Evolutionary conservation across 306 rosid genomes (phyloP), one percentile per base, ranked within the genome.

Genomic region (Casuarina cunninghamiana): DNA sequence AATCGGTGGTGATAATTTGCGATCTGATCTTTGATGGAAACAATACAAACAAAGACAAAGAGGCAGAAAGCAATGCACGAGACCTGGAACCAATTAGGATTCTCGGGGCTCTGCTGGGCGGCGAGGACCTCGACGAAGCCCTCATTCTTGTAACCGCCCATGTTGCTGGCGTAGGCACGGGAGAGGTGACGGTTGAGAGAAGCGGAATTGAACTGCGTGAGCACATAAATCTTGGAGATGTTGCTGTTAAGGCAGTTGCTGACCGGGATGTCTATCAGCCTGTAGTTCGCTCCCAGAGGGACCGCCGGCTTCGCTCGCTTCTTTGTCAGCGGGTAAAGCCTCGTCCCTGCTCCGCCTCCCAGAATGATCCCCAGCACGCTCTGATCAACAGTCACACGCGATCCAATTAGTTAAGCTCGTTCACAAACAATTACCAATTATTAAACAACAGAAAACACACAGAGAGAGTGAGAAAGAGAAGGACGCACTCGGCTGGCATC

Each of bases 81-180:
- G 0, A 67, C 98, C 98, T 95, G 99, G 60, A 95, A 95, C 99
- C 99, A 95, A 81, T 95, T 95, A 61, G 99, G 99, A 80, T 95
- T 95, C 86, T 95, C 99, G 0, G 99, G 97, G 75, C 99, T 95
- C 87, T 95, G 99, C 87, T 95, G 99, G 13, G 99, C 99, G 9
- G 99, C 99, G 3, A 95, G 99, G 79, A 95, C 99, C 76, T 95
- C 99, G 35, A 95, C 99, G 69, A 95, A 95, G 9, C 99, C 99
- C 77, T 95, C 99, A 53, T 91, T 95, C 60, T 95, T 95, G 83
- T 95, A 91, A 50, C 99, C 99, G 3, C 97, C 97, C 93, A 95
- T 86, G 86, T 93, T 95, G 79, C 96, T 95, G 11, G 99, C 99
- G 68, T 95, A 95, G 12, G 99, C 97, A 2, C 99, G 93, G 1